phyloP scores from a whole-genome alignment of 495 filamentous ascomycete species.

The Neurospora sp. region DNA sequence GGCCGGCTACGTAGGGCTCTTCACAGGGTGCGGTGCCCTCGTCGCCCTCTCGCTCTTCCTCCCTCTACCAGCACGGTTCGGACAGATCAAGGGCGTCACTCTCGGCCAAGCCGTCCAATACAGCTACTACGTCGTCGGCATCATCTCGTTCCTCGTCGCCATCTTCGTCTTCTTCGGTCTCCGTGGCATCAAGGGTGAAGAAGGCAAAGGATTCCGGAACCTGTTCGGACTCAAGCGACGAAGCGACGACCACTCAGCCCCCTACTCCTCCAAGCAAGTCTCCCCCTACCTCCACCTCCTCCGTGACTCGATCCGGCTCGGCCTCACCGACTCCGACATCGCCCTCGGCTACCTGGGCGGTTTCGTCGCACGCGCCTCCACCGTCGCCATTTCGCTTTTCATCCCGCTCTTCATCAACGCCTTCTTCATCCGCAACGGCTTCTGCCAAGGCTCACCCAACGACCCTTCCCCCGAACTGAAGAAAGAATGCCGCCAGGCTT shows the following conservation, averaged over 20 bases:
- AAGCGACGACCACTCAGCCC: constrained; percentile 7
- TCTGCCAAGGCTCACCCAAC: constrained; percentile 55
- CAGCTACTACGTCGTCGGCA: constrained; percentile 78
- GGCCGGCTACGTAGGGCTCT: constrained; percentile 83
- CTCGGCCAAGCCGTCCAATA: constrained; percentile 59
- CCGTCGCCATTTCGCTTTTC: constrained; percentile 88
- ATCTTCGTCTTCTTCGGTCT: constrained; percentile 72
- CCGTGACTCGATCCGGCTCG: constrained; percentile 58
- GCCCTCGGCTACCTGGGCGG: constrained; percentile 84
- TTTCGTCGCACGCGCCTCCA: constrained; percentile 92
- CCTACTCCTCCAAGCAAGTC: constrained; percentile 11
- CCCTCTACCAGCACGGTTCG: constrained; percentile 72
- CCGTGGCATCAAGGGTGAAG: constrained; percentile 64
- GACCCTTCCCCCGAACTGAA: constrained; percentile 60
- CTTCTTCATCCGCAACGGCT: constrained; percentile 74
- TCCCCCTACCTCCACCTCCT: constrained; percentile 45
- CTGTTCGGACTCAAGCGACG: constrained; percentile 33
- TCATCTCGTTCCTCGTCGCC: constrained; percentile 60
- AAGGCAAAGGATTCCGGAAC: constrained; percentile 57
- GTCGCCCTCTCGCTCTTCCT: constrained; percentile 73
- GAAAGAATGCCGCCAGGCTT: constrained; percentile 70
- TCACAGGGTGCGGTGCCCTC: constrained; percentile 85
- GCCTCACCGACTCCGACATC: constrained; percentile 64
- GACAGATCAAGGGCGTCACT: constrained; percentile 51
- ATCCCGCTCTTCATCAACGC: constrained; percentile 85